These are phyloP conservation scores for Colletotrichum zoysiae DNA, from an alignment of 2,329 filamentous ascomycete genomes.

Conservation along the genomic window DNA sequence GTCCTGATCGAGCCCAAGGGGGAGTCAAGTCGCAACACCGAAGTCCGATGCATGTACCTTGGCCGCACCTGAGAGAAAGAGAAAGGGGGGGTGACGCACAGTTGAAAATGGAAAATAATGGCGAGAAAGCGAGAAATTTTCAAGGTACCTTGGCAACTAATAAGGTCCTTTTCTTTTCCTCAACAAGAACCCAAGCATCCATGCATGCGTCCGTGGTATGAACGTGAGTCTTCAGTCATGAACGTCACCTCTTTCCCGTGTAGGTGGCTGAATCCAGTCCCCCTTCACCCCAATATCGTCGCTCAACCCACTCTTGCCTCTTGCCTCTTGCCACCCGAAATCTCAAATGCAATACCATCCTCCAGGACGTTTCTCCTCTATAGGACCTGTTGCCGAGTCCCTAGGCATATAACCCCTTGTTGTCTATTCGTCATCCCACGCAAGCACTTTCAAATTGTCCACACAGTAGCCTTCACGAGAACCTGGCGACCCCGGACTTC, in stretches of 20 bases:
- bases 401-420: conserved; percentile 10
- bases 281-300: conserved; percentile 18
- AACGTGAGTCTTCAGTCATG: conserved; percentile 40
- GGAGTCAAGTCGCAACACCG: conserved; percentile 33
- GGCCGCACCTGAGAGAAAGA: conserved; percentile 10
- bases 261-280: conserved; percentile 13
- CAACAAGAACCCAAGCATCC: conserved; percentile 28
- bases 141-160: conserved; percentile 35
- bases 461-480: conserved; percentile 81
- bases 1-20: conserved; percentile 37
- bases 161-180: conserved; percentile 9
- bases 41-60: conserved; percentile 35
- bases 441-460: conserved; percentile 59
- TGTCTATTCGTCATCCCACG: conserved; percentile 5
- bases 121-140: conserved; percentile 35
- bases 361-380: conserved; percentile 3
- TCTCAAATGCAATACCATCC: conserved; percentile 11
- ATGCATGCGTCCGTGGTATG: conserved; percentile 36
- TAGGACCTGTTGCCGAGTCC: conserved; percentile 11
- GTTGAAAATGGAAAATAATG: conserved; percentile 3
- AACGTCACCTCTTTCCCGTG: conserved; percentile 24
- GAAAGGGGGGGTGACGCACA: neutral
- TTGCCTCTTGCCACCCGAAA: neutral
- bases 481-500: conserved; percentile 83
- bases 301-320: neutral